Base-by-base conservation (phyloP, 768 basidiomycete genomes). In the Suillus subalutaceus region DNA sequence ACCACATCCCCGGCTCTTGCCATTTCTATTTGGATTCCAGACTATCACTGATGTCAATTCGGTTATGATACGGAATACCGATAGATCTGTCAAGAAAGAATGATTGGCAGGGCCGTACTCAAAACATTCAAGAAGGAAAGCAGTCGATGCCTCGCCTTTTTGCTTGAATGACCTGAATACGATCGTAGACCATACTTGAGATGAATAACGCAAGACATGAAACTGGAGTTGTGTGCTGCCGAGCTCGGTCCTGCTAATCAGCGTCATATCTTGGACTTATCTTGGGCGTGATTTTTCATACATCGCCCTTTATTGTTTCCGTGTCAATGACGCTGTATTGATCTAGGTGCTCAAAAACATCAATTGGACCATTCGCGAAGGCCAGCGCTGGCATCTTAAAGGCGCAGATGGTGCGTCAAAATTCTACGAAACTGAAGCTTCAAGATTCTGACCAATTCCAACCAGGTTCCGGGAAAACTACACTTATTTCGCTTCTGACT, bases 401-500 rank as follows among this genome's bases (percentile, higher is more conserved):
- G 96, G 97, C 9, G 79, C 88, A 30, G 99, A 99, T 74, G 97
- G 93, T 90, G 75, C 41, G 80, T 69, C 3, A n/a, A 16, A 30
- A 20, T 30, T 43, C 7, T 30, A 9, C 10, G 35, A n/a, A 63
- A 32, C 15, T 20, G 48, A 23, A 35, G 6, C 13, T 35, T 53
- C 6, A 66, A 1, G 0, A 41, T 20, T 10, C 62, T 65, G 56
- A 65, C 23, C 16, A 23, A 26, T 30, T 23, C 2, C 16, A n/a
- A 30, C 4, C 72, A 93, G 93, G 97, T 55, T 95, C 94, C 0
- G 97, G 97, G 18, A 99, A 99, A 80, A 96, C 96, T 0, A 99
- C 97, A 0, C 88, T 98, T 7, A 83, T 98, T 26, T 89, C 96
- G n/a, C 77, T 98, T 38, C 79, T 99, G 46, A 94, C 94, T 0